Conservation (phyloP, 306 rosid species). For the Vicia villosa region DNA sequence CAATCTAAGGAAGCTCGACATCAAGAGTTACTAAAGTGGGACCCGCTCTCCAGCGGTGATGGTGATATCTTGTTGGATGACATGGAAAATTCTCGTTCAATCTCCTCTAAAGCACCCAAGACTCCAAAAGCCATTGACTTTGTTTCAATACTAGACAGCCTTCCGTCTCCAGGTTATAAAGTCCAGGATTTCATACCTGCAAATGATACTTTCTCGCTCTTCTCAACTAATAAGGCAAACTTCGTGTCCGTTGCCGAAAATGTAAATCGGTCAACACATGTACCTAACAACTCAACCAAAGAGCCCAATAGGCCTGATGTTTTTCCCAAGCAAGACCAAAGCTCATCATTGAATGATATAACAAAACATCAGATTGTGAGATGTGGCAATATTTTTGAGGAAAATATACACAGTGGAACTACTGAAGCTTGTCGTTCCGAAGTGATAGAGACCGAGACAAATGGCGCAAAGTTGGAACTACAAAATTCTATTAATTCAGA, state of each 20-base stretch:
- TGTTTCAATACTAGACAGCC: conserved; percentile 49
- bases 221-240: conserved; percentile 30
- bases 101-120: conserved; percentile 55
- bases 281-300: conserved; percentile 36
- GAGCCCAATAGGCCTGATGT: conserved; percentile 36
- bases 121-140: conserved; percentile 69
- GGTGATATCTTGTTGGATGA: conserved; percentile 82
- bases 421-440: conserved; percentile 21
- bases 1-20: conserved; percentile 51
- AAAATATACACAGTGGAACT: conserved; percentile 25
- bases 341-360: conserved; percentile 32
- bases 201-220: conserved; percentile 36
- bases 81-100: conserved; percentile 55
- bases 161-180: conserved; percentile 71
- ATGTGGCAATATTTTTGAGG: conserved; percentile 22
- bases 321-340: conserved; percentile 36
- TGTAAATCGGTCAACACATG: conserved; percentile 35
- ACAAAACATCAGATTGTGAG: conserved; percentile 25
- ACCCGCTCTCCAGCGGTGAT: conserved; percentile 81
- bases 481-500: conserved; percentile 41
- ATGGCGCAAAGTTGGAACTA: conserved; percentile 30
- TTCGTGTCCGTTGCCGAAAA: conserved; percentile 29
- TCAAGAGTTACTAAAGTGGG: conserved; percentile 68
- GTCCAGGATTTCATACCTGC: conserved; percentile 55
- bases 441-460: conserved; percentile 20